These are phyloP conservation scores for Aspergillus kassunensis DNA, from an alignment of 495 filamentous ascomycete species.

Conservation along the genomic window DNA sequence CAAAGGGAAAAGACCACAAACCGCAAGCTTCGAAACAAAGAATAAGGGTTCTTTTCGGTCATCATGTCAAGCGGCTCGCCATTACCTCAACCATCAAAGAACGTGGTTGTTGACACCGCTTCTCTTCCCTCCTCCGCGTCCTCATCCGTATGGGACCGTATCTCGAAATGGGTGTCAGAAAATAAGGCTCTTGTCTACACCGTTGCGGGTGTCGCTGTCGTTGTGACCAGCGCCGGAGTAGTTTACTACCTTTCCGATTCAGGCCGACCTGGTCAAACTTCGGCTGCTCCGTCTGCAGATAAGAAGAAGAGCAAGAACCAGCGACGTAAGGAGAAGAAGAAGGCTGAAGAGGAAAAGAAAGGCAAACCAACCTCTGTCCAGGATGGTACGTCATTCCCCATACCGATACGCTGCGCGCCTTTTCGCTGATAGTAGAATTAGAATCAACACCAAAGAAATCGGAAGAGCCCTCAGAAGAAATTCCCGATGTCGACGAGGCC, in stretches of 20 bases:
- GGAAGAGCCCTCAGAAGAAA: slow-evolving; percentile 67
- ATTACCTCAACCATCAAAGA: slow-evolving; percentile 35
- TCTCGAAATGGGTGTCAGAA: slow-evolving; percentile 90
- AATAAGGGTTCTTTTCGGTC: slow-evolving; percentile 22
- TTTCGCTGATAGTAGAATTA: slow-evolving; percentile 25
- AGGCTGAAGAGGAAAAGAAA: slow-evolving; percentile 68
- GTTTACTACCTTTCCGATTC: slow-evolving; percentile 76
- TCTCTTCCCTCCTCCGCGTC: slow-evolving; percentile 47
- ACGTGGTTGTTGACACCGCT: slow-evolving; percentile 48
- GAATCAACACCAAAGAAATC: slow-evolving; percentile 46
- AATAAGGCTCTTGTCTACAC: slow-evolving; percentile 95
- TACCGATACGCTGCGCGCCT: background rate
- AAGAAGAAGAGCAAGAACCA: slow-evolving; percentile 63
- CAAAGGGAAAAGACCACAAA: slow-evolving; percentile 7
- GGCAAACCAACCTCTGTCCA: slow-evolving; percentile 42
- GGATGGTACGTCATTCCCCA: slow-evolving; percentile 35
- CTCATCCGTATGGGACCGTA: slow-evolving; percentile 78
- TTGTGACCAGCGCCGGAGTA: slow-evolving; percentile 82
- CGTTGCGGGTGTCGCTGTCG: slow-evolving; percentile 87
- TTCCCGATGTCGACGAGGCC: slow-evolving; percentile 80
- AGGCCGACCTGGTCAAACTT: slow-evolving; percentile 24
- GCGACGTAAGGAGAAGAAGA: slow-evolving; percentile 56
- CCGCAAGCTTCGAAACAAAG: slow-evolving; percentile 5
- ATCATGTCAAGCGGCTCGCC: slow-evolving; percentile 43
- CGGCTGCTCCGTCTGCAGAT: slow-evolving; percentile 23